Percentiles rank a stretch among this genome's conserved stretches.
Evolutionary conservation across 768 basidiomycete genomes (phyloP).

Genomic region (Boletus tomentosulus): DNA sequence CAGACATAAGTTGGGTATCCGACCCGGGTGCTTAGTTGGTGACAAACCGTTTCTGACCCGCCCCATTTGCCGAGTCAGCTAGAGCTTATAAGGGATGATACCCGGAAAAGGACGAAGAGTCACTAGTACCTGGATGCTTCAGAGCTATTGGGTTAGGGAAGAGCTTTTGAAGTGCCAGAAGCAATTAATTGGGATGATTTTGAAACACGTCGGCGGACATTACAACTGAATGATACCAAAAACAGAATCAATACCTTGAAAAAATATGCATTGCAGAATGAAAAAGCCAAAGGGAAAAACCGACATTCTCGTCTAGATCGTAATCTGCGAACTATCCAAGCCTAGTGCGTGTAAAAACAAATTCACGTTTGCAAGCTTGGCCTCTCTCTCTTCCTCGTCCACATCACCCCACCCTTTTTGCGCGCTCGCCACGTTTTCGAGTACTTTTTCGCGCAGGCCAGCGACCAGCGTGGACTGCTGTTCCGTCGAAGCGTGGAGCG

Average conservation of each 20-base stretch:
- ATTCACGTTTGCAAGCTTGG: constrained; percentile 90
- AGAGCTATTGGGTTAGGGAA: no score
- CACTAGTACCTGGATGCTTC: no score
- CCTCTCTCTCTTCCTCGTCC: constrained; percentile 68
- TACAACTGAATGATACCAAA: neutral
- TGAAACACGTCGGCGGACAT: no score
- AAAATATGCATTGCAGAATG: constrained; percentile 1
- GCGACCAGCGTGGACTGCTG: constrained; percentile 89
- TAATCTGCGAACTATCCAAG: constrained; percentile 68
- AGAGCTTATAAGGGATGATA: no score
- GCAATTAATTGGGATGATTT: no score
- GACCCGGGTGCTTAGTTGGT: neutral
- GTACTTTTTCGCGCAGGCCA: constrained; percentile 84
- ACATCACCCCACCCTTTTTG: constrained; percentile 65
- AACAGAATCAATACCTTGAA: neutral
- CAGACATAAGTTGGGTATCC: neutral
- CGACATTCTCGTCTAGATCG: constrained; percentile 30
- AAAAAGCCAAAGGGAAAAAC: neutral
- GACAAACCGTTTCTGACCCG: neutral
- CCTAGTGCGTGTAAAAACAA: constrained; percentile 81
- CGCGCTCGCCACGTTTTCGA: constrained; percentile 81
- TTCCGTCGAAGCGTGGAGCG: constrained; percentile 75
- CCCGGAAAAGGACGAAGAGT: no score
- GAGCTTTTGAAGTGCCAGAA: no score
- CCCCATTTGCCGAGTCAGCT: no score